A percentile compares a stretch with the other conserved stretches of the same genome.
Conservation (phyloP, 2,329 filamentous ascomycete genomes). For the Alternaria sp. region DNA sequence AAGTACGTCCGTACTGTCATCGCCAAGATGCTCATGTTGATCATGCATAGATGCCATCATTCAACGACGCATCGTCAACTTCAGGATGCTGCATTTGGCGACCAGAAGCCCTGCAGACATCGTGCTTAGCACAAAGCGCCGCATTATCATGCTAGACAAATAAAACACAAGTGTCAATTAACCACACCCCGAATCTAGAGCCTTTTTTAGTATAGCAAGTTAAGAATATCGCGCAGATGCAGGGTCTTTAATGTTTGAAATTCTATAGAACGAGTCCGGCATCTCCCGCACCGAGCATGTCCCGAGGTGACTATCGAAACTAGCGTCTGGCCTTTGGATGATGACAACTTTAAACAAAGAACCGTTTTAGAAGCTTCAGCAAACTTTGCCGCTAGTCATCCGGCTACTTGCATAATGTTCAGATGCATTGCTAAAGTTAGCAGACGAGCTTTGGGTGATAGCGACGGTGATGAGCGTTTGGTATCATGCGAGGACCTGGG, state of each 20-base stretch:
- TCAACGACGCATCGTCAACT: not conserved
- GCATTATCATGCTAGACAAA: not conserved
- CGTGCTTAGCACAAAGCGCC: not conserved
- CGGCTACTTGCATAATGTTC: not conserved
- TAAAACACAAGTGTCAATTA: not conserved
- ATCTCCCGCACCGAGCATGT: not conserved
- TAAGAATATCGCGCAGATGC: not conserved
- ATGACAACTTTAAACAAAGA: not conserved
- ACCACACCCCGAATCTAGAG: not conserved
- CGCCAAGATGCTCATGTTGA: not conserved
- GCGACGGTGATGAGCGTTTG: not conserved
- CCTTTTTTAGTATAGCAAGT: not conserved
- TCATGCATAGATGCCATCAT: not conserved
- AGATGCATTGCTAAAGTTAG: not conserved
- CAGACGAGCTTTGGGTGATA: not conserved
- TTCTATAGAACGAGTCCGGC: not conserved
- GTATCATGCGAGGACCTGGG: not conserved
- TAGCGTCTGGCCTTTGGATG: not conserved
- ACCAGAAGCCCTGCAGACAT: not conserved
- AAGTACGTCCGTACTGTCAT: not conserved
- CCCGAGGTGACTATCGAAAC: not conserved
- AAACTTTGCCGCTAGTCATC: too few species aligned
- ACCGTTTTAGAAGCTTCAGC: not conserved
- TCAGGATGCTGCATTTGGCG: not conserved
- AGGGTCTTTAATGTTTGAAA: not conserved